Conservation (phyloP, 768 basidiomycete species). For the Boletus rex-veris region DNA sequence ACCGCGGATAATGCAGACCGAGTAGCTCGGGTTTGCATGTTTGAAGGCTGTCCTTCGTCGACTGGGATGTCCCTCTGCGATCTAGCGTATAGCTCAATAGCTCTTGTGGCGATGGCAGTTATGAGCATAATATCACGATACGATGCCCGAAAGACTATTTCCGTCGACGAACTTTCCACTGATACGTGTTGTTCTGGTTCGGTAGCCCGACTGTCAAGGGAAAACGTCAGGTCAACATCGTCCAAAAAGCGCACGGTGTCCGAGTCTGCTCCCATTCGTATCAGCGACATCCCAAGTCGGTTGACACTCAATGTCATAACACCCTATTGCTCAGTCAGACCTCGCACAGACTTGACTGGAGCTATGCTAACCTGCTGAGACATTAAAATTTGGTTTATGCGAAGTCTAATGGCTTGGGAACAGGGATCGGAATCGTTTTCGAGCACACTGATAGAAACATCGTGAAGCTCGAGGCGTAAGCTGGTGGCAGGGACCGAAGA, state of each 20-base stretch:
- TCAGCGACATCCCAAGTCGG: conserved; percentile 89
- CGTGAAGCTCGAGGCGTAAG: conserved; percentile 85
- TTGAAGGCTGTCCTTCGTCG: conserved; percentile 7
- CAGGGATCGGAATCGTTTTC: conserved; percentile 77
- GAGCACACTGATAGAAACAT: conserved; percentile 83
- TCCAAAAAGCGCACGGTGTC: conserved; percentile 93
- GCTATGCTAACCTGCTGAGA: conserved; percentile 76
- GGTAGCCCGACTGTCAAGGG: conserved; percentile 77
- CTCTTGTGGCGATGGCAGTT: conserved; percentile 80
- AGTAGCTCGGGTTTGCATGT: background rate
- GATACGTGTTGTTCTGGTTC: conserved; percentile 72
- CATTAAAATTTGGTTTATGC: conserved; percentile 79
- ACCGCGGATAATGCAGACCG: conserved; percentile 3
- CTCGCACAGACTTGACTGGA: background rate
- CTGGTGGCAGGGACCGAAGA: conserved; percentile 34
- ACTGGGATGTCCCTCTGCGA: conserved; percentile 32
- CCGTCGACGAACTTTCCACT: conserved; percentile 77
- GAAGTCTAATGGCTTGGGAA: conserved; percentile 82
- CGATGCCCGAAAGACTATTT: conserved; percentile 91
- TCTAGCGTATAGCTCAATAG: conserved; percentile 65
- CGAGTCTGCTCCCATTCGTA: conserved; percentile 76
- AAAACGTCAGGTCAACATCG: conserved; percentile 83
- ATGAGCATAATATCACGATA: conserved; percentile 93
- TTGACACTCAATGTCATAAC: conserved; percentile 77
- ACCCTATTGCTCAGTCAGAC: conserved; percentile 47